Evolutionary conservation across 163 green algal genomes (phyloP).

Genomic region (Chlorella variabilis): DNA sequence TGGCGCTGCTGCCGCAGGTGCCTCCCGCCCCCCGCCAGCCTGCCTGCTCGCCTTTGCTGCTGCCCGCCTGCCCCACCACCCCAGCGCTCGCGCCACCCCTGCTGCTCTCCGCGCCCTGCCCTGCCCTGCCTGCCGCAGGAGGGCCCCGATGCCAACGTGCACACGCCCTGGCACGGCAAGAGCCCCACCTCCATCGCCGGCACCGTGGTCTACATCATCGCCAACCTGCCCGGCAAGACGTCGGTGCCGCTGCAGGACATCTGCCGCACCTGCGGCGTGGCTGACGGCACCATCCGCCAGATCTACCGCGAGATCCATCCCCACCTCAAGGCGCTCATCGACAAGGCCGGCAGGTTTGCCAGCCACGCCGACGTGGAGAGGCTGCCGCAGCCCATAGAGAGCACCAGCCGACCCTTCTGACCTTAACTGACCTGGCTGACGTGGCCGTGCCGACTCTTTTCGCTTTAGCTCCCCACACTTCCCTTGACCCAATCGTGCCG

Average conservation of each 20-base stretch:
- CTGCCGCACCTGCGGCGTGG: constrained; percentile 58
- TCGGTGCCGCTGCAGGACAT: constrained; percentile 53
- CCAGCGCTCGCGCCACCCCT: not conserved
- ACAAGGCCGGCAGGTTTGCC: constrained; percentile 47
- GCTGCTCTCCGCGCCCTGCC: too few species aligned
- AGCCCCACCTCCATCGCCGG: constrained; percentile 79
- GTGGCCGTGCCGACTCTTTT: too few species aligned
- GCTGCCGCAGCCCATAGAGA: constrained; percentile 27
- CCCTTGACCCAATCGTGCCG: too few species aligned
- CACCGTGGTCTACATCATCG: constrained; percentile 79
- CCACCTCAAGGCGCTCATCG: constrained; percentile 35
- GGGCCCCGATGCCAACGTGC: constrained; percentile 25
- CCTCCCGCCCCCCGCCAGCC: not conserved
- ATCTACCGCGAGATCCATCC: constrained; percentile 67
- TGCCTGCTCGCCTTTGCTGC: not conserved
- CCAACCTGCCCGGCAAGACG: constrained; percentile 51
- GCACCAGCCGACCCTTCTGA: too few species aligned
- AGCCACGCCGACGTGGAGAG: constrained; percentile 26
- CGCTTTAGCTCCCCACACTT: too few species aligned
- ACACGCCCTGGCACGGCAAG: constrained; percentile 77
- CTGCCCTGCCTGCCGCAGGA: too few species aligned
- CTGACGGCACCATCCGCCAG: constrained; percentile 67
- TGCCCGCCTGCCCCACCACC: not conserved
- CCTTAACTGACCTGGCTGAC: too few species aligned
- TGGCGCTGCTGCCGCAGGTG: constrained; percentile 59